These are phyloP conservation scores for Daldinia loculata DNA, from an alignment of 495 filamentous ascomycete species.

Conservation along the genomic window DNA sequence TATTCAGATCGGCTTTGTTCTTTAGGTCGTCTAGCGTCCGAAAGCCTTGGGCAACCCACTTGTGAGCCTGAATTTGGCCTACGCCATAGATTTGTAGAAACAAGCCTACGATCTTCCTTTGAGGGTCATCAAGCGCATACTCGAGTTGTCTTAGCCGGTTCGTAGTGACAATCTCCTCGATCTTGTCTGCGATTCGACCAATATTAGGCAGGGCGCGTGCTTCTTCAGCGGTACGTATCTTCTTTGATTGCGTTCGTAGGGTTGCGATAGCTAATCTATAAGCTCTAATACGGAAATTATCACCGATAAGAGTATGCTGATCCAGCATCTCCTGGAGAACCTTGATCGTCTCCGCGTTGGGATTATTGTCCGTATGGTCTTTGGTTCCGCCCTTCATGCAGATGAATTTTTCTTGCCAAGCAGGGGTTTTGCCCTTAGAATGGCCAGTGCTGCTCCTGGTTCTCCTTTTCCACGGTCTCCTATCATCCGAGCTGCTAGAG, in stretches of 20 bases:
- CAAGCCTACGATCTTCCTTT: slow-evolving; percentile 66
- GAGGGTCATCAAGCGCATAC: slow-evolving; percentile 67
- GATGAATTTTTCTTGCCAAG: slow-evolving; percentile 52
- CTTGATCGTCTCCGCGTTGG: slow-evolving; percentile 79
- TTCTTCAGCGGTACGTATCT: slow-evolving; percentile 73
- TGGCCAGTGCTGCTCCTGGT: background rate
- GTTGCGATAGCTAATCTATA: slow-evolving; percentile 84
- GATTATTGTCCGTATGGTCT: slow-evolving; percentile 49
- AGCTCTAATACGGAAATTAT: slow-evolving; percentile 81
- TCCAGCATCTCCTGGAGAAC: slow-evolving; percentile 83
- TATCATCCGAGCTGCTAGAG: slow-evolving; percentile 6
- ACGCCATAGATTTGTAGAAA: slow-evolving; percentile 86
- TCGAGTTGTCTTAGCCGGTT: slow-evolving; percentile 79
- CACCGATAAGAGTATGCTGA: slow-evolving; percentile 77
- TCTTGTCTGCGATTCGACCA: slow-evolving; percentile 83
- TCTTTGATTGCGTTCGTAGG: slow-evolving; percentile 70
- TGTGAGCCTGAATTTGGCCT: slow-evolving; percentile 72
- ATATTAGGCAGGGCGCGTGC: slow-evolving; percentile 75
- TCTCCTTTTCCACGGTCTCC: slow-evolving; percentile 36
- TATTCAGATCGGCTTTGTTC: slow-evolving; percentile 69
- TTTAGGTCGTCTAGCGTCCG: slow-evolving; percentile 77
- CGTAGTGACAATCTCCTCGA: slow-evolving; percentile 87
- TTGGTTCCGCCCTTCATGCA: slow-evolving; percentile 55
- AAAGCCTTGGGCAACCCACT: slow-evolving; percentile 82
- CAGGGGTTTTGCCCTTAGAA: background rate